Evolutionary conservation across 169 alveolate genomes (phyloP).

Genomic region (Plasmodium relictum): DNA sequence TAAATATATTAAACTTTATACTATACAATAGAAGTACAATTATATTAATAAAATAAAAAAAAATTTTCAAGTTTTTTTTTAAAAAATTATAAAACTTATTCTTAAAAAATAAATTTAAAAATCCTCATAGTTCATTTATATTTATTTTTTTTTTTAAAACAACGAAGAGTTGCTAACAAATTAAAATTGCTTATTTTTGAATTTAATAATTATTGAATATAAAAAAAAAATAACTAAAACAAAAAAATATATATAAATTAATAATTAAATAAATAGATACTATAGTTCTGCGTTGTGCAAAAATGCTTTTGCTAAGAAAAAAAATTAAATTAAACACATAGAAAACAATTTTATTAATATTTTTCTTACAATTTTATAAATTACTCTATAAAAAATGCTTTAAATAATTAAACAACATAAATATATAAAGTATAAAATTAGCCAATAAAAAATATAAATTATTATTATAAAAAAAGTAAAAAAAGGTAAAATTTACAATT

Average conservation of each 20-base stretch:
- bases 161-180: conserved; percentile 9
- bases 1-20: neutral
- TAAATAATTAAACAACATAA: conserved; percentile 14
- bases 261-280: neutral
- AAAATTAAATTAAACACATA: conserved; percentile 1
- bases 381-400: conserved; percentile 12
- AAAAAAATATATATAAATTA: conserved; percentile 11
- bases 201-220: conserved; percentile 3
- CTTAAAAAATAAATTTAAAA: conserved; percentile 24
- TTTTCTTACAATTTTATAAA: too few species aligned
- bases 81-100: conserved; percentile 11
- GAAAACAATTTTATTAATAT: conserved; percentile 12
- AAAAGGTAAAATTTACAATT: too few species aligned
- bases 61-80: conserved; percentile 10
- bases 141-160: too few species aligned
- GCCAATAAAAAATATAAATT: conserved; percentile 20
- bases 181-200: conserved; percentile 4
- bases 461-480: conserved; percentile 5
- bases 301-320: conserved; percentile 3
- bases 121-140: neutral
- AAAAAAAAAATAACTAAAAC: neutral
- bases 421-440: neutral
- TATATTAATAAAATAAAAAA: conserved; percentile 5
- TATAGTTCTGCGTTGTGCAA: conserved; percentile 5
- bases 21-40: neutral